Conservation (phyloP, 2,329 filamentous ascomycete species). For the Clarireedia sp. region DNA sequence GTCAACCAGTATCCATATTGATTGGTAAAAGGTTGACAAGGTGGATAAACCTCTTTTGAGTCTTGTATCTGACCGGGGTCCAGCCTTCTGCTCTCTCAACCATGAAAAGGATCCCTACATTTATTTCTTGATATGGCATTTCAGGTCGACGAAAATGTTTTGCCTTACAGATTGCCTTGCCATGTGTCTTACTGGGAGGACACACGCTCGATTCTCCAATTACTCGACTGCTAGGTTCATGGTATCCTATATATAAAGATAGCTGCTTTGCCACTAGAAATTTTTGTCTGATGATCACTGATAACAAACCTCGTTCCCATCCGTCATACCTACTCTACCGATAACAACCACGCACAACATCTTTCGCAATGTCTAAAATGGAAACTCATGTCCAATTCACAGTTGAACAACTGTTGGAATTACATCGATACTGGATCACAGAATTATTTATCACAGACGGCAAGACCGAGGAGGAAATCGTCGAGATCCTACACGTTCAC, state of each 20-base stretch:
- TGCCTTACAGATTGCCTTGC: constrained; percentile 6
- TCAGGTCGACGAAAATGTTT: constrained; percentile 1
- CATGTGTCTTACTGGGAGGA: constrained; percentile 7
- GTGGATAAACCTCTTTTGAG: constrained; percentile 5
- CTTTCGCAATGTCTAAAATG: neutral
- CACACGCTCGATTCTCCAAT: neutral
- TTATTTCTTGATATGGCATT: neutral
- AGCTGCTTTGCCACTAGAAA: neutral
- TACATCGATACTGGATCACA: constrained; percentile 11
- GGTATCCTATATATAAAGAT: constrained; percentile 4
- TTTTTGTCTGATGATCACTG: neutral
- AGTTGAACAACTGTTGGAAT: constrained; percentile 4
- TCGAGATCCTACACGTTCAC: constrained; percentile 6
- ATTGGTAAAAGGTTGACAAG: constrained; percentile 3
- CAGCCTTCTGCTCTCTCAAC: neutral
- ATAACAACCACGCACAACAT: neutral
- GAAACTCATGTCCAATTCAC: constrained; percentile 9
- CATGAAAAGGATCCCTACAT: neutral
- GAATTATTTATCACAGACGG: constrained; percentile 4
- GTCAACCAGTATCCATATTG: constrained; percentile 2
- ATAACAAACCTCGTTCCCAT: neutral
- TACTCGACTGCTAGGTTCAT: neutral
- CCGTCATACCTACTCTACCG: neutral
- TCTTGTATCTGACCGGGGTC: constrained; percentile 5
- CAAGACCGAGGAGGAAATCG: constrained; percentile 10